Conservation (phyloP, 1,139 yeast species). For the Diutina mesorugosa region DNA sequence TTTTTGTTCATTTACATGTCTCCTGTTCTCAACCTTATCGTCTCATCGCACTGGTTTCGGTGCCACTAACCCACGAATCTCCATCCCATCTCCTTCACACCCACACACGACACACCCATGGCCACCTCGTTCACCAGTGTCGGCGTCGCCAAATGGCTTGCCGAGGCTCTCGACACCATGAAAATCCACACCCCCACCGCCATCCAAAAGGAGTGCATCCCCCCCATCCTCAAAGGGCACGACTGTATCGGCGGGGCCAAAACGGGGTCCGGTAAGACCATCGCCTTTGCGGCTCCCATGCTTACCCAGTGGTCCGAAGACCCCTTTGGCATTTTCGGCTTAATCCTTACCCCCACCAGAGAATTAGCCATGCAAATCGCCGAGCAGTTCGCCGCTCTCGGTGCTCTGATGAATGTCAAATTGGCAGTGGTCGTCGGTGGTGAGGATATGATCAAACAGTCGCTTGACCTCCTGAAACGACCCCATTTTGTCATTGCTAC, state of each 20-base stretch:
- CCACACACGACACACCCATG: background rate
- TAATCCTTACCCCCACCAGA: constrained; percentile 86
- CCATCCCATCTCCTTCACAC: background rate
- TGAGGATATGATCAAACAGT: constrained; percentile 80
- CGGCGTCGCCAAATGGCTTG: constrained; percentile 81
- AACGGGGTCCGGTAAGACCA: constrained; percentile 97
- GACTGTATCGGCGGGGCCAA: constrained; percentile 98
- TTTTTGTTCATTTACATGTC: background rate
- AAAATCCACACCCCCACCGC: constrained; percentile 72
- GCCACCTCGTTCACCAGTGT: constrained; percentile 35
- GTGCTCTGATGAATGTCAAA: constrained; percentile 76
- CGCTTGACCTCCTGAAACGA: constrained; percentile 62
- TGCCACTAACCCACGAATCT: background rate
- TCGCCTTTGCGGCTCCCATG: constrained; percentile 97
- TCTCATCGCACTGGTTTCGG: background rate
- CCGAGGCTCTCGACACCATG: constrained; percentile 72
- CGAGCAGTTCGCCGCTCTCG: constrained; percentile 89
- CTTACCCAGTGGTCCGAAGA: constrained; percentile 88
- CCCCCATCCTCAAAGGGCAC: constrained; percentile 65
- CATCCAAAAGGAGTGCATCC: constrained; percentile 83
- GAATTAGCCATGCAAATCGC: constrained; percentile 95
- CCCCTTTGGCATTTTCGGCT: constrained; percentile 85
- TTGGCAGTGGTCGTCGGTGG: constrained; percentile 88
- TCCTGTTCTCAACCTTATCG: background rate
- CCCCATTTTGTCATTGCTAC: constrained; percentile 97